Evolutionary conservation across 2,329 filamentous ascomycete genomes (phyloP).

Genomic region (Emmonsiellopsis sp.): DNA sequence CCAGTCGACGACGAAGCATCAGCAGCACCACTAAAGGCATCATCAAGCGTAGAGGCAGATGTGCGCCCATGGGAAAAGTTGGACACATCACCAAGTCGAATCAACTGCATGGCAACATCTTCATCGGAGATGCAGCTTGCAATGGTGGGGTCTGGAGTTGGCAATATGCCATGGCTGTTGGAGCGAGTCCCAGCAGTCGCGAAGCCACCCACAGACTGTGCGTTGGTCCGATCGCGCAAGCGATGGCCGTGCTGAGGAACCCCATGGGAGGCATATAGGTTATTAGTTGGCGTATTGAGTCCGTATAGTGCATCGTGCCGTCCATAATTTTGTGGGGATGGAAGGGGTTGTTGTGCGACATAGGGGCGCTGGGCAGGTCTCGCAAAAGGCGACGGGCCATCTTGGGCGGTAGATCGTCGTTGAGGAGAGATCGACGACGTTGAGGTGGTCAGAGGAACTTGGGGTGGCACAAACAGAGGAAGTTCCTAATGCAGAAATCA

Average conservation of each 20-base stretch:
- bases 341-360: conserved; percentile 64
- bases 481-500: conserved; percentile 59
- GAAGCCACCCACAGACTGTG: conserved; percentile 36
- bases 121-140: conserved; percentile 96
- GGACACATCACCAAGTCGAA: conserved; percentile 88
- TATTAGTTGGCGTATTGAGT: conserved; percentile 20
- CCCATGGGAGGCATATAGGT: conserved; percentile 54
- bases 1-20: conserved; percentile 78
- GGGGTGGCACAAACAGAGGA: conserved; percentile 85
- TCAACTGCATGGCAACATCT: conserved; percentile 92
- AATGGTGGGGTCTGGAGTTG: conserved; percentile 94
- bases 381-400: conserved; percentile 63
- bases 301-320: conserved; percentile 38
- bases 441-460: conserved; percentile 90
- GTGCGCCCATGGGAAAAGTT: conserved; percentile 90
- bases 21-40: conserved; percentile 83
- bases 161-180: conserved; percentile 55
- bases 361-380: conserved; percentile 72
- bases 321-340: conserved; percentile 73
- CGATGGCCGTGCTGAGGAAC: conserved; percentile 51
- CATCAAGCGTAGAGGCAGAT: conserved; percentile 85
- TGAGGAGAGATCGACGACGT: conserved; percentile 93
- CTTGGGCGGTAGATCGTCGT: conserved; percentile 67
- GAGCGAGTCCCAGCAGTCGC: conserved; percentile 30
- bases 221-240: conserved; percentile 55